Conservation (phyloP, 163 green algal genomes). For the Chlamydomonas reinhardtii region DNA sequence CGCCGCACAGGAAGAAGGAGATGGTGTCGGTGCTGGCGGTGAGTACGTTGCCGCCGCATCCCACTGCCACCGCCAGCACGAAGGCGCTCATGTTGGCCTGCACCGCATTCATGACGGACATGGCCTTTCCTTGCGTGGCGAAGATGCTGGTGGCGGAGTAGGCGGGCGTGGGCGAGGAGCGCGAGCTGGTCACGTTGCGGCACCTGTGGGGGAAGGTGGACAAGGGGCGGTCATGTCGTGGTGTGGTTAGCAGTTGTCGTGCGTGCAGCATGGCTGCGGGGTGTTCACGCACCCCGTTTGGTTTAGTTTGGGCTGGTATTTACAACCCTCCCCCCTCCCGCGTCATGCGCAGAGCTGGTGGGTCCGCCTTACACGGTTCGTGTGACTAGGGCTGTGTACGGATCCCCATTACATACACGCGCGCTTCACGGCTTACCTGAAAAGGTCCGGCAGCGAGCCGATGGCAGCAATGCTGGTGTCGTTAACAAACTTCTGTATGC, state of each 20-base stretch:
- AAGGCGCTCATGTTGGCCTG: neutral
- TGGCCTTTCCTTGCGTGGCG: neutral
- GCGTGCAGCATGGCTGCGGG: too few species aligned
- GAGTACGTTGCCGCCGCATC: conserved; percentile 24
- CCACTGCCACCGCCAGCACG: neutral
- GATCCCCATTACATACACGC: too few species aligned
- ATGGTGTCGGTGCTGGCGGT: neutral
- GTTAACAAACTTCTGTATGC: neutral
- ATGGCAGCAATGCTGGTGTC: neutral
- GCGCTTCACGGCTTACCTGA: neutral
- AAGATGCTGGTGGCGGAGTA: neutral
- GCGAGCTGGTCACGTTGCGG: too few species aligned
- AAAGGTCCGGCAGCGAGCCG: too few species aligned
- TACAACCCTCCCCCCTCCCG: too few species aligned
- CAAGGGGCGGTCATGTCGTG: too few species aligned
- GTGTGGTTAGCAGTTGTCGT: too few species aligned
- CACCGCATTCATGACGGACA: neutral
- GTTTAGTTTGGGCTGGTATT: too few species aligned
- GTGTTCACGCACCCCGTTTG: too few species aligned
- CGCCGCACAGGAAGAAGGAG: neutral
- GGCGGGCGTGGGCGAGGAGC: neutral
- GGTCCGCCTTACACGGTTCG: too few species aligned
- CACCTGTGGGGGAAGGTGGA: neutral
- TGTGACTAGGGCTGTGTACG: too few species aligned
- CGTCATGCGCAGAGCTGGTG: too few species aligned